Evolutionary conservation across 2,329 filamentous ascomycete species (phyloP), one percentile per base, ranked within the genome.

Genomic region (Apiospora phragmitis): DNA sequence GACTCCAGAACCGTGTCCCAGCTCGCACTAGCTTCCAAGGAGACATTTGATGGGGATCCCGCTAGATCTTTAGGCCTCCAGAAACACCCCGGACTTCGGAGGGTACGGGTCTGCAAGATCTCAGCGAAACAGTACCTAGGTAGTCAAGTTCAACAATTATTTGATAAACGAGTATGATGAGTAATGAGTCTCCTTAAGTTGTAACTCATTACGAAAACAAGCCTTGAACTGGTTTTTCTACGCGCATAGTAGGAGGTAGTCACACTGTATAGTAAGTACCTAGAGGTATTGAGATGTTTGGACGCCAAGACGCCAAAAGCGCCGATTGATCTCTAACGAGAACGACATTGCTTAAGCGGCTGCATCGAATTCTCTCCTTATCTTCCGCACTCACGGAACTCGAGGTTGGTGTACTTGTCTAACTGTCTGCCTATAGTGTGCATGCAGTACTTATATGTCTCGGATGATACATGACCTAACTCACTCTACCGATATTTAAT

Each of bases 291-390:
- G 24, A 32, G 16, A 62, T 35, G 21, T 62, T 21, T 12, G 32
- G 8, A 62, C 32, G 55, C 55, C 55, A 62, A 62, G 55, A 18
- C 55, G 55, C 55, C 55, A 62, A 24, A 35, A 38, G 29, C n/a
- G 55, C 21, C 55, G 55, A 62, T 62, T 38, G 32, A 62, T 62
- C 55, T 62, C 55, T 24, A 62, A 12, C 38, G 38, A 9, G 18
- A 38, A 62, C 32, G 55, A 62, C 55, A 62, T 35, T n/a, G 51
- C 55, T 12, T 24, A 38, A 38, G 55, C 55, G 32, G 32, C 32
- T 62, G 55, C 55, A 38, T 62, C 55, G 55, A 62, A 62, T 62
- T 62, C 55, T n/a, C n/a, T n/a, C n/a, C n/a, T 35, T 62, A 38
- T 62, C 55, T 62, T 62, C 35, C 55, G 29, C 32, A 59, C 35